Percentiles rank a stretch among this genome's conserved stretches.
Evolutionary conservation across 2,329 filamentous ascomycete species (phyloP).

Genomic region (Paraphaeosphaeria minitans): DNA sequence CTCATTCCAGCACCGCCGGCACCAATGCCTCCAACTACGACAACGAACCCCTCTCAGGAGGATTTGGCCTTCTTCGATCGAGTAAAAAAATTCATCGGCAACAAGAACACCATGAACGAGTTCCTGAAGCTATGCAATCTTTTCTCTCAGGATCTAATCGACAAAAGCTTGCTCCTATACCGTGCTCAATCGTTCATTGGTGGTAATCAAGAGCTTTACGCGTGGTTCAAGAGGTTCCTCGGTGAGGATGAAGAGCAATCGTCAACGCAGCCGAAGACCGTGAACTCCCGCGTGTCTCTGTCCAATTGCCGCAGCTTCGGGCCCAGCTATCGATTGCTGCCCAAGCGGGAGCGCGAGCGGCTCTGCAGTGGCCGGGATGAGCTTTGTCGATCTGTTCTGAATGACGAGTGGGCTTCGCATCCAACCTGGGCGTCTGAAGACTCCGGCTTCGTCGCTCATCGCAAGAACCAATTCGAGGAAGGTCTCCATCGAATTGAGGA

Average conservation of each 20-base stretch:
- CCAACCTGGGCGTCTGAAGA: conserved; percentile 99
- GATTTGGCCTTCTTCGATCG: conserved; percentile 94
- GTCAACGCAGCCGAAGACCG: conserved; percentile 63
- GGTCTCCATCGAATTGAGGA: conserved; percentile 95
- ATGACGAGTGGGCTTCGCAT: conserved; percentile 98
- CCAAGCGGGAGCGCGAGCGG: conserved; percentile 88
- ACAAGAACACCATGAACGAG: conserved; percentile 90
- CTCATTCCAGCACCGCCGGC: conserved; percentile 87
- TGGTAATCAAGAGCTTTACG: conserved; percentile 84
- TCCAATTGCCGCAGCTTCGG: conserved; percentile 96
- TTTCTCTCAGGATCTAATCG: conserved; percentile 90
- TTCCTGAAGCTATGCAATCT: conserved; percentile 97
- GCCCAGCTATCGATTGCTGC: conserved; percentile 90
- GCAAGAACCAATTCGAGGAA: conserved; percentile 95
- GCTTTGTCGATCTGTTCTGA: conserved; percentile 89
- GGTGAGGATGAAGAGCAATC: conserved; percentile 68
- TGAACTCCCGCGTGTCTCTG: conserved; percentile 82
- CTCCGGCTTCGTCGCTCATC: conserved; percentile 94
- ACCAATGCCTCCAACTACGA: conserved; percentile 77
- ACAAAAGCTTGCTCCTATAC: conserved; percentile 79
- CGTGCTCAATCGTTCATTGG: conserved; percentile 87
- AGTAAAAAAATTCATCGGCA: conserved; percentile 93
- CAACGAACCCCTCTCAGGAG: conserved; percentile 76
- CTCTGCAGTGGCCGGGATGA: conserved; percentile 93
- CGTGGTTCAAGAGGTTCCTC: conserved; percentile 85